These are phyloP conservation scores for Cladosporium sp. DNA, from an alignment of 2,329 filamentous ascomycete genomes.

Conservation along the genomic window DNA sequence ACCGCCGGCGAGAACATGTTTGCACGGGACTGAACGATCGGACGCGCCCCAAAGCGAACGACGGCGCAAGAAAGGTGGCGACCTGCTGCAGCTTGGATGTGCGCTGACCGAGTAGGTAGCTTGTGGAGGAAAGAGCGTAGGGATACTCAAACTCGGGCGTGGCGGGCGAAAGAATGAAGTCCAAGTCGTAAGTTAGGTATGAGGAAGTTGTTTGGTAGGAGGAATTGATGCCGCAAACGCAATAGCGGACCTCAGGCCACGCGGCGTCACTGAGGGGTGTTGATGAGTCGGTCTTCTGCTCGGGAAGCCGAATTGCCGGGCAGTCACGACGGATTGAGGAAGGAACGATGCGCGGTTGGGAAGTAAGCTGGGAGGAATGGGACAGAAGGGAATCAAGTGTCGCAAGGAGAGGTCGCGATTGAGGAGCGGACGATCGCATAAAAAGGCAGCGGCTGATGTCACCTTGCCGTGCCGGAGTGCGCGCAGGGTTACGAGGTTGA, in stretches of 20 bases:
- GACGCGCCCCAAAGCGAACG: neutral
- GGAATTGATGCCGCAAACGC: slow-evolving; percentile 3
- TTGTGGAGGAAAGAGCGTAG: neutral
- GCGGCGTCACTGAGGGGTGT: neutral
- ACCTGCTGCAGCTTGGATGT: neutral
- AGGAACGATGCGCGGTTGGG: slow-evolving; percentile 1
- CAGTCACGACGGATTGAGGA: neutral
- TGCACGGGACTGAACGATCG: neutral
- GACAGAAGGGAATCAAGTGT: neutral
- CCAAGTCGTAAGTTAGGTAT: too few species aligned
- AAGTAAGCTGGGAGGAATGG: slow-evolving; percentile 12
- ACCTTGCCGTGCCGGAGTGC: slow-evolving; percentile 12
- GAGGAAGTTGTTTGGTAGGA: neutral
- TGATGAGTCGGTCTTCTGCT: neutral
- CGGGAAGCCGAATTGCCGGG: slow-evolving; percentile 7
- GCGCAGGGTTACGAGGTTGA: slow-evolving; percentile 10
- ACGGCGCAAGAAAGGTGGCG: neutral
- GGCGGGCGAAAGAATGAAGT: slow-evolving; percentile 12
- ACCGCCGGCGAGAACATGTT: slow-evolving; percentile 3
- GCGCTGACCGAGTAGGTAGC: neutral
- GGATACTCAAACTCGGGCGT: slow-evolving; percentile 10
- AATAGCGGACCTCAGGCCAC: slow-evolving; percentile 1
- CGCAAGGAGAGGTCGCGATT: neutral
- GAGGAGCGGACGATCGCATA: slow-evolving; percentile 1
- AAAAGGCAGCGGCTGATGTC: slow-evolving; percentile 8